Conservation (phyloP, 2,329 filamentous ascomycete species). For the Stromatinia cepivora region DNA sequence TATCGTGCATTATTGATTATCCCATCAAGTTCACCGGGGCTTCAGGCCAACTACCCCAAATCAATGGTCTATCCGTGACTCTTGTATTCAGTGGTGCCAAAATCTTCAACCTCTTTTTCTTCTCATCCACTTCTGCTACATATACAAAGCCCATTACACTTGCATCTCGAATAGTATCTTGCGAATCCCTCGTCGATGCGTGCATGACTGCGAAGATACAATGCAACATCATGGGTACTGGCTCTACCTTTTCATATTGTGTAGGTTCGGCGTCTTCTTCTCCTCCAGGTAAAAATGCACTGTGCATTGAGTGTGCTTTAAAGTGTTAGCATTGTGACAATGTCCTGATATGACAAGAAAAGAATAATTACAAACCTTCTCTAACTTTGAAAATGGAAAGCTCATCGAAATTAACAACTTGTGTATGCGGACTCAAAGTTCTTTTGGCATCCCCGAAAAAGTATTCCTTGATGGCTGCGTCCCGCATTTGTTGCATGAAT, state of each 20-base stretch:
- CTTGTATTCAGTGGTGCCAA: constrained; percentile 81
- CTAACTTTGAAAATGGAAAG: constrained; percentile 71
- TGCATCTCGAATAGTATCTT: constrained; percentile 73
- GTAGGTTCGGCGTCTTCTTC: constrained; percentile 39
- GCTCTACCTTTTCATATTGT: constrained; percentile 63
- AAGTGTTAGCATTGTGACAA: constrained; percentile 22
- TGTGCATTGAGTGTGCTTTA: constrained; percentile 36
- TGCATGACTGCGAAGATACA: constrained; percentile 84
- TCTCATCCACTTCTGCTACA: constrained; percentile 86
- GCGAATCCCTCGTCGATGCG: constrained; percentile 66
- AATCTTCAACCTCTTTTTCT: constrained; percentile 76
- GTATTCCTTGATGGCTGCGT: constrained; percentile 82
- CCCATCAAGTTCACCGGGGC: constrained; percentile 47
- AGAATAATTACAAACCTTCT: constrained; percentile 48
- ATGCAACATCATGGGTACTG: constrained; percentile 70
- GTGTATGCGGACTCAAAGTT: constrained; percentile 82
- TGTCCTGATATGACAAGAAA: not conserved
- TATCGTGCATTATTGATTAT: constrained; percentile 18
- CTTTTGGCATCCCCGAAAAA: constrained; percentile 84
- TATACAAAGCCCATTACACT: constrained; percentile 92
- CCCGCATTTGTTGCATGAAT: constrained; percentile 72
- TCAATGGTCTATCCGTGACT: constrained; percentile 74
- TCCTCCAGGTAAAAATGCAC: constrained; percentile 41
- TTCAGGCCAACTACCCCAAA: constrained; percentile 87
- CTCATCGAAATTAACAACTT: constrained; percentile 75